A percentile compares a stretch with the other conserved stretches of the same genome.
These are phyloP conservation scores for Wickerhamomyces bisporus DNA, from an alignment of 805 yeast genomes.

Conservation along the genomic window DNA sequence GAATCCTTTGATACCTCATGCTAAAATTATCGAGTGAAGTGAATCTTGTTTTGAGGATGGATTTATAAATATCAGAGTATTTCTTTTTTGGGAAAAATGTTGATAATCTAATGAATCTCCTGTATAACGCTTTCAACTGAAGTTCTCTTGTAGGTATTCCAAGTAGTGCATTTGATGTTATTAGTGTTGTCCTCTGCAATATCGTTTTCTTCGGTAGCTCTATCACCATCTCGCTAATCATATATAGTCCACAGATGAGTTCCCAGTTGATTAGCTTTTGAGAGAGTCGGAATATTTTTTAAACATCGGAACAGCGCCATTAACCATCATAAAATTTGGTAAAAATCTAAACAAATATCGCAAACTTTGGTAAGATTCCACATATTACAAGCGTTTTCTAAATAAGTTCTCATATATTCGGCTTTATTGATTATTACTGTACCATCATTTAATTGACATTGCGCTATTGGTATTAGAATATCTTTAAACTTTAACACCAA, in stretches of 20 bases:
- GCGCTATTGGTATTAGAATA: too few species aligned
- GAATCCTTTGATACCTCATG: neutral
- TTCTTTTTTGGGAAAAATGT: neutral
- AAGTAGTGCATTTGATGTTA: neutral
- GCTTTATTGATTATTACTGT: too few species aligned
- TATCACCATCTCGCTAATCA: neutral
- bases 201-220: neutral
- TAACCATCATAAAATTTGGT: too few species aligned
- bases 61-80: neutral
- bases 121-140: neutral
- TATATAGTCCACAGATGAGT: too few species aligned
- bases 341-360: too few species aligned
- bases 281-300: neutral
- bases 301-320: too few species aligned
- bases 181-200: neutral
- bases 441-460: too few species aligned
- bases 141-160: neutral
- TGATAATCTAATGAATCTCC: slow-evolving; percentile 1
- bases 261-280: neutral
- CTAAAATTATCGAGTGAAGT: neutral
- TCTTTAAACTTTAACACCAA: too few species aligned
- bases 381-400: too few species aligned
- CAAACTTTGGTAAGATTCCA: too few species aligned
- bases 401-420: too few species aligned
- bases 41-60: neutral